Evolutionary conservation across 2,329 filamentous ascomycete genomes (phyloP).

Genomic region (Colletotrichum ledebouriae): DNA sequence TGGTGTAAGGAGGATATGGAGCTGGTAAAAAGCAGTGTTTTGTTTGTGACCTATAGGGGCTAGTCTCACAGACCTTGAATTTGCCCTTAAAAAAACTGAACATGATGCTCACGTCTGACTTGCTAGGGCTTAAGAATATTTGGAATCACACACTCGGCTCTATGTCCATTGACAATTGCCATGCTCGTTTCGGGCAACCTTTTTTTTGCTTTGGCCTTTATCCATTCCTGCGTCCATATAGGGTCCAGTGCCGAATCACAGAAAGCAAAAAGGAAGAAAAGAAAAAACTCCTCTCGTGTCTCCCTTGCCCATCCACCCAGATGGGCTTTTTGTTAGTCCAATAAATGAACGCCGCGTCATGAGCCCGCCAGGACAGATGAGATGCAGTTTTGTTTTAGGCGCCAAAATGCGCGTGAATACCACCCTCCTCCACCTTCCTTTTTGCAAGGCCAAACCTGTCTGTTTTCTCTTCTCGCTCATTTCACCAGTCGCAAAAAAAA

Average conservation of each 20-base stretch:
- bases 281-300: not conserved
- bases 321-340: conserved; percentile 6
- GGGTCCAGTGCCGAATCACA: conserved; percentile 3
- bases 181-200: not conserved
- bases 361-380: conserved; percentile 13
- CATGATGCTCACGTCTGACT: not conserved
- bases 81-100: conserved; percentile 15
- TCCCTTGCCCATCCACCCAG: not conserved
- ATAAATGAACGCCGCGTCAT: conserved; percentile 34
- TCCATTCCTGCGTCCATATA: conserved; percentile 9
- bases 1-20: conserved; percentile 40
- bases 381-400: conserved; percentile 29
- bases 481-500: not conserved
- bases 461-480: conserved; percentile 23
- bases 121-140: not conserved
- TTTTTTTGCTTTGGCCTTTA: conserved; percentile 14
- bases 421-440: conserved; percentile 3
- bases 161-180: conserved; percentile 9
- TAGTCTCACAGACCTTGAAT: conserved; percentile 40
- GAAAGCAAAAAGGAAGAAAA: not conserved
- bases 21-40: conserved; percentile 34
- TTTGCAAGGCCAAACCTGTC: conserved; percentile 22
- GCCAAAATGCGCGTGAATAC: conserved; percentile 29
- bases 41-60: conserved; percentile 35
- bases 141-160: not conserved